phyloP scores from a whole-genome alignment of 1,284 basidiomycete species.

The Schizophyllum amplum region DNA sequence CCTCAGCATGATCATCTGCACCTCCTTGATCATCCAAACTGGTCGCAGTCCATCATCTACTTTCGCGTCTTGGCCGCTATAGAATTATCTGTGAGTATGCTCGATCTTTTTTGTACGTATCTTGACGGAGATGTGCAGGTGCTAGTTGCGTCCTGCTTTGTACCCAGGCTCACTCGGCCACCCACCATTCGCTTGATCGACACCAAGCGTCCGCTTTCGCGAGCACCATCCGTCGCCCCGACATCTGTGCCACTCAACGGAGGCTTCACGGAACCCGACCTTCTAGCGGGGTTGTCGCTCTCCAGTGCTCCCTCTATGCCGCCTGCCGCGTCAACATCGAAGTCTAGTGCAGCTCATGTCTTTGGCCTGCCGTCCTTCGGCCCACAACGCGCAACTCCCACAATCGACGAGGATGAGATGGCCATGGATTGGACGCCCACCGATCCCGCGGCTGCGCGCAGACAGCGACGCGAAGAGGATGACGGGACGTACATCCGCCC shows the following conservation, averaged over 20 bases:
- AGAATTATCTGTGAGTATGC: constrained; percentile 43
- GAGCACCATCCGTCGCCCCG: constrained; percentile 28
- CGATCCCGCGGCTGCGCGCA: constrained; percentile 20
- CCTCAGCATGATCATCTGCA: constrained; percentile 31
- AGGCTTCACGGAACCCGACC: constrained; percentile 40
- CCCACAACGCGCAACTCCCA: constrained; percentile 16
- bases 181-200: constrained; percentile 60
- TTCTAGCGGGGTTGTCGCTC: constrained; percentile 52
- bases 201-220: constrained; percentile 31
- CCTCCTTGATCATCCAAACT: constrained; percentile 23
- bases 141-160: constrained; percentile 37
- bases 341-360: constrained; percentile 31
- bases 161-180: constrained; percentile 54
- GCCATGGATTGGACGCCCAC: constrained; percentile 65
- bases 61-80: constrained; percentile 34
- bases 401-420: constrained; percentile 32
- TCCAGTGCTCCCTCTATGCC: constrained; percentile 42
- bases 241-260: constrained; percentile 26
- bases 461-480: constrained; percentile 20
- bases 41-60: constrained; percentile 29
- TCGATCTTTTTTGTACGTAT: constrained; percentile 4
- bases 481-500: constrained; percentile 49
- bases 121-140: constrained; percentile 28
- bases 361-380: constrained; percentile 60
- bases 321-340: constrained; percentile 24